These are phyloP conservation scores for Mycena venus DNA, from an alignment of 768 basidiomycete genomes.

Conservation along the genomic window DNA sequence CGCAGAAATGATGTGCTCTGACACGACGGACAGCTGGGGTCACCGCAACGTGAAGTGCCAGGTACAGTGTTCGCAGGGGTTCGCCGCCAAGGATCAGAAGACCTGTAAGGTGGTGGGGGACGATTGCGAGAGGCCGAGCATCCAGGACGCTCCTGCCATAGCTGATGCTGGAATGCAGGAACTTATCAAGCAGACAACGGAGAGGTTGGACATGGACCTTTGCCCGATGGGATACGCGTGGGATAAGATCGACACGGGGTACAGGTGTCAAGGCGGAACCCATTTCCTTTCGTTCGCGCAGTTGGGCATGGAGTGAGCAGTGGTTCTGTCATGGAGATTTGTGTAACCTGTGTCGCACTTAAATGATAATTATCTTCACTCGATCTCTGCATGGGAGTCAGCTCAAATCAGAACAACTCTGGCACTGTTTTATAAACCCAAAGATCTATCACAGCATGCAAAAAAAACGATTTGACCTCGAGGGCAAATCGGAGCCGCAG, in stretches of 20 bases:
- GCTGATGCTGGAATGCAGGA: background rate
- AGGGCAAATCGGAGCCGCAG: no score
- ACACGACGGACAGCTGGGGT: background rate
- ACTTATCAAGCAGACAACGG: background rate
- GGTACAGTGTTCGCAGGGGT: background rate
- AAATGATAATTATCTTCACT: background rate
- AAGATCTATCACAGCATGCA: no score
- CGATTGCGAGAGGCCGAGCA: background rate
- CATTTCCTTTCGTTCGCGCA: background rate
- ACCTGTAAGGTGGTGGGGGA: no score
- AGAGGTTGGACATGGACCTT: background rate
- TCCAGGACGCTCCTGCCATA: background rate
- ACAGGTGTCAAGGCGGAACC: background rate
- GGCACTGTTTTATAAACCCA: no score
- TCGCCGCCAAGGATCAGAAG: background rate
- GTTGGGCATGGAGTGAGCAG: background rate
- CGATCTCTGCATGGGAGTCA: background rate
- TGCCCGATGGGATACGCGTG: background rate
- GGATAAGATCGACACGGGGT: background rate
- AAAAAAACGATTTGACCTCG: no score
- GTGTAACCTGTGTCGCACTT: background rate
- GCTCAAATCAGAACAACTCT: no score
- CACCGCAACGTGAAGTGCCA: slow-evolving; percentile 10
- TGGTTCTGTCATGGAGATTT: background rate
- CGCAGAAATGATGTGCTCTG: slow-evolving; percentile 13